Percentiles rank a stretch among this genome's conserved stretches.
Conservation (phyloP, 345 rosid species). For the Aquilaria sinensis region DNA sequence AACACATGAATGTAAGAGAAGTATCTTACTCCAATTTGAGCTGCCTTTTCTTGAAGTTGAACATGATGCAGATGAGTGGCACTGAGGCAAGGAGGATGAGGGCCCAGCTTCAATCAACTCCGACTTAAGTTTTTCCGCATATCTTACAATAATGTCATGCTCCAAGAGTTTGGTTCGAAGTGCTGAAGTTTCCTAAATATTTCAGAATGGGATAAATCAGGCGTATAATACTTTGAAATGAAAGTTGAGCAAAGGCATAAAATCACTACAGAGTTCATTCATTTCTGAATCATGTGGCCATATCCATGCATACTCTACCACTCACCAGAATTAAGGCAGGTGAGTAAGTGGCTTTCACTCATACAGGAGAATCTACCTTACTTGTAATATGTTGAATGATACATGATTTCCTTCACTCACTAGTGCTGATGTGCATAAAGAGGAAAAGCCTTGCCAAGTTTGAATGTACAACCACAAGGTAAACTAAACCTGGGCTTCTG, state of each 20-base stretch:
- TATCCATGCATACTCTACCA: too few relatives aligned
- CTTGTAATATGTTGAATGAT: too few relatives aligned
- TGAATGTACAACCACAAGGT: too few relatives aligned
- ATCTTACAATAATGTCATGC: constrained; percentile 53
- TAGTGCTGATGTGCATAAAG: too few relatives aligned
- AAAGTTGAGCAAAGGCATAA: neutral
- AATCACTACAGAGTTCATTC: too few relatives aligned
- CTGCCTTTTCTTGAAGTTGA: constrained; percentile 45
- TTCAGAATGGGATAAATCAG: constrained; percentile 12
- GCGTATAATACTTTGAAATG: neutral
- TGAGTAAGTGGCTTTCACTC: too few relatives aligned
- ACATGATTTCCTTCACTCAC: too few relatives aligned
- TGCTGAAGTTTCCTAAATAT: constrained; percentile 57
- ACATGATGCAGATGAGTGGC: constrained; percentile 42
- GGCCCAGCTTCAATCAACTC: constrained; percentile 52
- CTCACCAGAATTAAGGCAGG: too few relatives aligned
- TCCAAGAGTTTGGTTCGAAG: constrained; percentile 55
- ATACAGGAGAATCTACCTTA: too few relatives aligned
- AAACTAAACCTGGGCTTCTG: too few relatives aligned
- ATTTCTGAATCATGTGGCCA: too few relatives aligned
- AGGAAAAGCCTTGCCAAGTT: too few relatives aligned
- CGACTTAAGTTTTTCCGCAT: constrained; percentile 58
- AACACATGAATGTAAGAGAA: constrained; percentile 7
- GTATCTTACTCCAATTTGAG: constrained; percentile 47
- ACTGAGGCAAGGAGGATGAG: constrained; percentile 38